Evolutionary conservation across 1,284 basidiomycete genomes (phyloP).

Genomic region (Irpex lacteus): DNA sequence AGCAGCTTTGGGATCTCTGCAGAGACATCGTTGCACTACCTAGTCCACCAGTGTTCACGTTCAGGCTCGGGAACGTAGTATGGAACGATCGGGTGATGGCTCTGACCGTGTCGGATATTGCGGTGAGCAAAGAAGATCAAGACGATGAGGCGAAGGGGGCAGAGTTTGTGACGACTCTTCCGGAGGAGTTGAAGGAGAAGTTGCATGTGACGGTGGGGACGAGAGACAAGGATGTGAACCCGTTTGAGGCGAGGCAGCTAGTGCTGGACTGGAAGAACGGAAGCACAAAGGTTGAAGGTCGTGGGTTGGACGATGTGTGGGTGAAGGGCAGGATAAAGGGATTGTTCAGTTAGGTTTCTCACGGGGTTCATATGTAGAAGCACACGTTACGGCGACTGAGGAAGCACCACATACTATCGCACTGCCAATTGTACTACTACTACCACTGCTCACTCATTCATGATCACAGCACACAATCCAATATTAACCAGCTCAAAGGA

Average conservation of each 20-base stretch:
- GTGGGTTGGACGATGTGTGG: slow-evolving; percentile 34
- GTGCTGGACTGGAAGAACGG: slow-evolving; percentile 53
- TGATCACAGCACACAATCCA: not conserved
- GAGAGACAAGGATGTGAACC: slow-evolving; percentile 43
- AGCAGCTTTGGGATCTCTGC: slow-evolving; percentile 69
- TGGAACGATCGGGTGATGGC: slow-evolving; percentile 86
- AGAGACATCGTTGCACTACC: slow-evolving; percentile 40
- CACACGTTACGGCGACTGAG: too few relatives aligned
- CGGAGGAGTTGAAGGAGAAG: slow-evolving; percentile 40
- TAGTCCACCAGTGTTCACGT: slow-evolving; percentile 54
- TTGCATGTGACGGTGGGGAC: slow-evolving; percentile 94
- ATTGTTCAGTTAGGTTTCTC: slow-evolving; percentile 12
- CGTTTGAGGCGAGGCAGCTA: slow-evolving; percentile 72
- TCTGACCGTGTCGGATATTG: slow-evolving; percentile 58
- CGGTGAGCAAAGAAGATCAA: slow-evolving; percentile 30
- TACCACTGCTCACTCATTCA: not conserved
- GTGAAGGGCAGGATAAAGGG: slow-evolving; percentile 44
- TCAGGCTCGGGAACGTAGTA: slow-evolving; percentile 62
- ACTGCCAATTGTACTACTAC: not conserved
- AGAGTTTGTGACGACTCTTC: slow-evolving; percentile 48
- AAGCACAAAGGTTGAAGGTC: slow-evolving; percentile 28
- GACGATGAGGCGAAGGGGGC: slow-evolving; percentile 38
- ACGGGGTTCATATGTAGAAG: not conserved
- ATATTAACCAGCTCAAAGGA: not conserved
- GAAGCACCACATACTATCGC: too few relatives aligned